A percentile compares a stretch with the other conserved stretches of the same genome.
Evolutionary conservation across 2,329 filamentous ascomycete genomes (phyloP).

Genomic region (Aspergillus quadricinctus): DNA sequence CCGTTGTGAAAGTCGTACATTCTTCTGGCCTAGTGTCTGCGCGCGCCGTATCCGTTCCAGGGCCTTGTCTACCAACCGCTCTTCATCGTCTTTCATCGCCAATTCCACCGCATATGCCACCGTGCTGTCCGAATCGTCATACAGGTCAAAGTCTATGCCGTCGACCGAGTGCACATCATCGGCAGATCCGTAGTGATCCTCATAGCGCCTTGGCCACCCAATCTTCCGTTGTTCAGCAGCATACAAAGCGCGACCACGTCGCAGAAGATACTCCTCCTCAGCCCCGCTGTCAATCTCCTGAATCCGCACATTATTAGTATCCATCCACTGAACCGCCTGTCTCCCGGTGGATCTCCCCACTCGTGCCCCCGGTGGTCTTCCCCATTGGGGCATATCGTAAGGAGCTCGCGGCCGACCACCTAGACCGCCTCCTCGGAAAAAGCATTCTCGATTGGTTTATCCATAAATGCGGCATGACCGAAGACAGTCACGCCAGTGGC

Average conservation of each 20-base stretch:
- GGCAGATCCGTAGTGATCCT: conserved; percentile 45
- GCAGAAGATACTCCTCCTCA: conserved; percentile 35
- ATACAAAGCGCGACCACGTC: conserved; percentile 18
- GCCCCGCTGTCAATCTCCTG: conserved; percentile 38
- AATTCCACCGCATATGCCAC: conserved; percentile 48
- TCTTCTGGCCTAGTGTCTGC: conserved; percentile 67
- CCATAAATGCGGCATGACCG: conserved; percentile 91
- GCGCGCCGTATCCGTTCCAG: conserved; percentile 75
- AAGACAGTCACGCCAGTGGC: conserved; percentile 90
- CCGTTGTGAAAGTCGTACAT: conserved; percentile 73
- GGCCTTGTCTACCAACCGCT: conserved; percentile 71
- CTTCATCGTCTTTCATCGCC: conserved; percentile 63
- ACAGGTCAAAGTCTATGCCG: conserved; percentile 50
- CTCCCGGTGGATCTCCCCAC: conserved; percentile 58
- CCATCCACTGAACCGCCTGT: conserved; percentile 51
- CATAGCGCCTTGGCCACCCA: conserved; percentile 32
- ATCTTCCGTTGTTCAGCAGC: conserved; percentile 20
- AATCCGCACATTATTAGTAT: conserved; percentile 39
- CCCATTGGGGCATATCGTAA: conserved; percentile 83
- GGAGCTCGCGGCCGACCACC: conserved; percentile 99
- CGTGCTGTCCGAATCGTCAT: conserved; percentile 48
- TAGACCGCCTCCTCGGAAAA: conserved; percentile 99
- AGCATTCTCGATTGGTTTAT: conserved; percentile 99
- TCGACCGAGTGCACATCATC: conserved; percentile 40
- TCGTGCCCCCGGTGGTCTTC: conserved; percentile 96